Evolutionary conservation across 202 grass and related monocot genomes (phyloP), one percentile per base, ranked within the genome.

Genomic region (Brachypodium distachyon): DNA sequence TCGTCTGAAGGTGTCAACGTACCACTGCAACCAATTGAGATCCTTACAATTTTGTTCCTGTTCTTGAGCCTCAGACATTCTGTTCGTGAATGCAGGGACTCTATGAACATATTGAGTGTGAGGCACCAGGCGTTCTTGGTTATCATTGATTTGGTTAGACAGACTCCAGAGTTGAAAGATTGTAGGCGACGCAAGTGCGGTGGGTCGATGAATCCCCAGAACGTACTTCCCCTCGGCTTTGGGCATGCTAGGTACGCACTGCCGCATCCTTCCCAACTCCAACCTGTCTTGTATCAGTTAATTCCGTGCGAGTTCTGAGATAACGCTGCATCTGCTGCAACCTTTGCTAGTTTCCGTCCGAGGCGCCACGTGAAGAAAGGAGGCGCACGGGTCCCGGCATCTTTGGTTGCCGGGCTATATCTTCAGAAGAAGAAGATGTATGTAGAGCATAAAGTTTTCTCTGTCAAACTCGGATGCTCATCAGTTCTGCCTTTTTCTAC

Each of bases 391-490:
- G 63, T 67, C 39, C 22, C 39, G 63, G 23, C 63, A 7, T 27
- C 63, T 18, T 37, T 67, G 23, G 23, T 67, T 43, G 23, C 63
- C 7, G 7, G 23, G 39, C 13, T 67, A 9, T 67, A 67, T 28
- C 63, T 67, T 67, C 63, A 67, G 37, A 66, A 27, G 38, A 66
- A 22, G 63, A 67, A 44, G 63, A 67, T 2, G 63, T 67, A 67
- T 41, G 21, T 42, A 1, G 36, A 41, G 5, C 61, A 63, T 22
- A 3, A 0, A 40, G n/a, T 33, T 23, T 12, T 39, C n/a, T 36
- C 22, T 16, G 18, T 4, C 32, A 3, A 63, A 10, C 10, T 63
- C 33, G 39, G 3, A 22, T 38, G 17, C 18, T 12, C n/a, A 6
- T 23, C 5, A 13, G 0, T 23, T 64, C 12, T 65, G 21, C 6